phyloP scores from a whole-genome alignment of 495 filamentous ascomycete species.

The Podospora pseudoanserina region DNA sequence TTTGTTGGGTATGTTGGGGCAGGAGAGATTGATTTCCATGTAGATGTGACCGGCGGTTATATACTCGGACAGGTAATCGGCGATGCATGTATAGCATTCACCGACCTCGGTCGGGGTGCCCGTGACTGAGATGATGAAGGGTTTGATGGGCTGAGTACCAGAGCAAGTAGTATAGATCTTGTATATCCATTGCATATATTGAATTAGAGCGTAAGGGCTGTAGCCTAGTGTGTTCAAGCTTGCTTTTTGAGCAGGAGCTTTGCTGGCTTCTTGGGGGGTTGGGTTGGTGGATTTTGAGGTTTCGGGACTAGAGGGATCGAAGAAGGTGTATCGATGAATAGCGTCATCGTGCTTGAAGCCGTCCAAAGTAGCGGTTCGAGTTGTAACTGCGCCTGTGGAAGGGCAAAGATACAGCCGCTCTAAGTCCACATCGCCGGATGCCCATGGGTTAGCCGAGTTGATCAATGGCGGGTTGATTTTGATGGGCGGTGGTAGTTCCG shows the following conservation, averaged over 20 bases:
- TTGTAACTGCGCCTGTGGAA: slow-evolving; percentile 66
- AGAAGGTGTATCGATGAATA: slow-evolving; percentile 62
- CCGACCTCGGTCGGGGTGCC: slow-evolving; percentile 43
- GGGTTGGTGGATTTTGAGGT: not conserved
- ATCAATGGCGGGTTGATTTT: slow-evolving; percentile 60
- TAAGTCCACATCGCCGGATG: slow-evolving; percentile 57
- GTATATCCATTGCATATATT: slow-evolving; percentile 16
- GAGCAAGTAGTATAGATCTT: too few relatives aligned
- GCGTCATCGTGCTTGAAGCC: slow-evolving; percentile 59
- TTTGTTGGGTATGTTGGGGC: slow-evolving; percentile 63
- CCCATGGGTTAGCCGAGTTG: slow-evolving; percentile 70
- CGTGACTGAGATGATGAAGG: slow-evolving; percentile 69
- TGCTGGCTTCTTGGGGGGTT: slow-evolving; percentile 7
- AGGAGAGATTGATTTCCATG: slow-evolving; percentile 70
- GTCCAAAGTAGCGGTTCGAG: slow-evolving; percentile 55
- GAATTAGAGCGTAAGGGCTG: slow-evolving; percentile 44
- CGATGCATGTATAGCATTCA: slow-evolving; percentile 40
- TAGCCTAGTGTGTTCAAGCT: slow-evolving; percentile 71
- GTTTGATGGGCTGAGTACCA: slow-evolving; percentile 23
- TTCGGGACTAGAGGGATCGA: slow-evolving; percentile 50
- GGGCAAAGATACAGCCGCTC: slow-evolving; percentile 51
- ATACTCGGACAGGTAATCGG: not conserved
- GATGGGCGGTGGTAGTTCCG: slow-evolving; percentile 31
- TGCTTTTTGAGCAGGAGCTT: slow-evolving; percentile 30
- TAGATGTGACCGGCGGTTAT: slow-evolving; percentile 36